phyloP scores from a whole-genome alignment of 2,329 filamentous ascomycete species.

The Penicillium janthinellum region DNA sequence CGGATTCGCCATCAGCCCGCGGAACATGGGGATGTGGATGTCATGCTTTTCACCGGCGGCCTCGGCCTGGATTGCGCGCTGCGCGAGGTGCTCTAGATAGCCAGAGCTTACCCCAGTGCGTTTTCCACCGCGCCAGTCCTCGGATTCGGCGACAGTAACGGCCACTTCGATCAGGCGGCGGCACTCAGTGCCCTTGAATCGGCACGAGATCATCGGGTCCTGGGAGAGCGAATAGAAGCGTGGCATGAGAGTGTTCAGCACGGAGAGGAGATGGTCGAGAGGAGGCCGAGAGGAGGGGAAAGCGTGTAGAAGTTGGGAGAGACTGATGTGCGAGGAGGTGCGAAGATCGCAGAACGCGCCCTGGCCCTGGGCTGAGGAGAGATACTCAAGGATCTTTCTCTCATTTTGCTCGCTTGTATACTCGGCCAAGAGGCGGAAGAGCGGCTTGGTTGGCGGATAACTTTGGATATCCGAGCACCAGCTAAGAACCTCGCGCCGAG shows the following conservation, averaged over 20 bases:
- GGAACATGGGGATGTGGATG: slow-evolving; percentile 92
- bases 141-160: slow-evolving; percentile 88
- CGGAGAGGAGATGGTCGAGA: slow-evolving; percentile 75
- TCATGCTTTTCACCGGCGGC: slow-evolving; percentile 52
- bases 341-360: slow-evolving; percentile 91
- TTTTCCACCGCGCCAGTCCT: slow-evolving; percentile 71
- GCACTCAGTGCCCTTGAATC: slow-evolving; percentile 67
- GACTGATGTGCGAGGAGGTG: slow-evolving; percentile 80
- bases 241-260: slow-evolving; percentile 88
- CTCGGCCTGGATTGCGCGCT: slow-evolving; percentile 70
- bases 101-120: slow-evolving; percentile 89
- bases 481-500: slow-evolving; percentile 84
- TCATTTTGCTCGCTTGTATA: slow-evolving; percentile 78
- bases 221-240: slow-evolving; percentile 98
- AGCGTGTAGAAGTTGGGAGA: slow-evolving; percentile 82
- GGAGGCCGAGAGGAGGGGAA: slow-evolving; percentile 92
- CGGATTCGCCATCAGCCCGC: slow-evolving; percentile 95
- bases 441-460: slow-evolving; percentile 82
- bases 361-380: slow-evolving; percentile 88
- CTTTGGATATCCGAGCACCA: slow-evolving; percentile 97
- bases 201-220: slow-evolving; percentile 80
- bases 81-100: slow-evolving; percentile 85
- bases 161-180: slow-evolving; percentile 90
- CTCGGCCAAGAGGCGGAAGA: slow-evolving; percentile 84
- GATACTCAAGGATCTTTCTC: slow-evolving; percentile 82